Evolutionary conservation across 768 basidiomycete genomes (phyloP), one percentile per base, ranked within the genome.

Genomic region (Fibroporia radiculosa): DNA sequence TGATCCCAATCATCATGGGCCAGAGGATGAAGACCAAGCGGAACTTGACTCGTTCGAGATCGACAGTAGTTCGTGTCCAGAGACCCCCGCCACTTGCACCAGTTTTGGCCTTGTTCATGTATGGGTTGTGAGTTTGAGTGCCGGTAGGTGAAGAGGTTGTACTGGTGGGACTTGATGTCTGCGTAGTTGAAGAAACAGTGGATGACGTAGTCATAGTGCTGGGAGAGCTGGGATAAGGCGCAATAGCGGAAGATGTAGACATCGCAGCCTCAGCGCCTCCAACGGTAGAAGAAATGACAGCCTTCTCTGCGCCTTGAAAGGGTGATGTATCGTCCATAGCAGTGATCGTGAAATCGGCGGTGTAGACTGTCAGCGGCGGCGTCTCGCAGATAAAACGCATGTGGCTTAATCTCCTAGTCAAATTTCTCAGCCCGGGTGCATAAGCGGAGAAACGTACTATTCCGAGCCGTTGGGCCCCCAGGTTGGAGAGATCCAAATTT

Each of bases 1-100:
- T 69, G 35, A 78, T 59, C 2, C 78, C 80, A 43, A 80, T 64
- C 41, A 80, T 55, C 6, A 74, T 68, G 26, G 78, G 76, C 74
- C 77, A 79, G 19, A 74, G 58, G 48, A 79, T 64, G 44, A 74
- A 76, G 48, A 74, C 64, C 37, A 77, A 48, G 8, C 68, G 59
- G 55, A 76, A 74, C 51, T 68, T 71, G 42, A 61, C 33, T 26
- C 54, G 50, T 36, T 58, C 59, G 40, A 51, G 34, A 42, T 58
- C 56, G 14, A 58, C 39, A 4, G 50, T 43, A 18, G 48, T 27
- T 19, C 48, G 46, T 28, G 39, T 46, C 36, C 51, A 43, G 6
- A 42, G 24, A 1, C 44, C 28, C 1, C 45, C 33, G 13, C 31
- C 29, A 14, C 41, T 47, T 2, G 48, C 38, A 34, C 45, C 44